These are phyloP conservation scores for Alternaria metachromatica DNA, from an alignment of 2,329 filamentous ascomycete genomes.

Conservation along the genomic window DNA sequence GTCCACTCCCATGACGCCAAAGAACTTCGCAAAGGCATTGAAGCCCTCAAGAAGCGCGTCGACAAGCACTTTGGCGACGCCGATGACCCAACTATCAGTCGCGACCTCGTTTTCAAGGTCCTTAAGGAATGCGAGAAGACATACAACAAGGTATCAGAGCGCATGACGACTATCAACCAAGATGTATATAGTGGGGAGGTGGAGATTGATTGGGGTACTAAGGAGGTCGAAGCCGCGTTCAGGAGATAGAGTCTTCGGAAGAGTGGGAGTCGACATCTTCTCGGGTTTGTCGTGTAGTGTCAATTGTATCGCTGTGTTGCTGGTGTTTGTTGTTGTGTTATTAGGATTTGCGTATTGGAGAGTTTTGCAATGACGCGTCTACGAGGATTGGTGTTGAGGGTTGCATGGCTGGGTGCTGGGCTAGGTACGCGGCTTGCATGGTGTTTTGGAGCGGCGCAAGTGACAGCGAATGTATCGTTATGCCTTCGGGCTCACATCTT, in stretches of 20 bases:
- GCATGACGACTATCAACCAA: constrained; percentile 51
- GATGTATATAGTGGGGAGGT: constrained; percentile 56
- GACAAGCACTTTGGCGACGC: constrained; percentile 97
- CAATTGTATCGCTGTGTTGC: background rate
- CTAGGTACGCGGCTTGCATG: background rate
- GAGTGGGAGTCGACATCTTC: constrained; percentile 20
- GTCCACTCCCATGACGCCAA: constrained; percentile 80
- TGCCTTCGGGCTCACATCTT: background rate
- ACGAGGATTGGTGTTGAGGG: background rate
- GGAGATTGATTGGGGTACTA: constrained; percentile 48
- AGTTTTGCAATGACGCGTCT: background rate
- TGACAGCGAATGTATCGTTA: background rate
- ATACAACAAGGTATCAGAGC: constrained; percentile 62
- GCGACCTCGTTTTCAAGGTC: constrained; percentile 65
- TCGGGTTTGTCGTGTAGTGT: constrained; percentile 6
- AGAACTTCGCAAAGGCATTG: constrained; percentile 88
- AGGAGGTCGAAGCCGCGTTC: constrained; percentile 41
- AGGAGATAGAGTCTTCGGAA: constrained; percentile 31
- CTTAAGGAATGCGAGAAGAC: constrained; percentile 65
- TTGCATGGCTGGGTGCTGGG: background rate
- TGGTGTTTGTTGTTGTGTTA: background rate
- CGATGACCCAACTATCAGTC: constrained; percentile 73
- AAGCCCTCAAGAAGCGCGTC: constrained; percentile 85
- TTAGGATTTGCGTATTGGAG: constrained; percentile 7
- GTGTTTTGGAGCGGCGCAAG: background rate